Evolutionary conservation across 306 rosid genomes (phyloP).

Genomic region (Ormosia semicastrata): DNA sequence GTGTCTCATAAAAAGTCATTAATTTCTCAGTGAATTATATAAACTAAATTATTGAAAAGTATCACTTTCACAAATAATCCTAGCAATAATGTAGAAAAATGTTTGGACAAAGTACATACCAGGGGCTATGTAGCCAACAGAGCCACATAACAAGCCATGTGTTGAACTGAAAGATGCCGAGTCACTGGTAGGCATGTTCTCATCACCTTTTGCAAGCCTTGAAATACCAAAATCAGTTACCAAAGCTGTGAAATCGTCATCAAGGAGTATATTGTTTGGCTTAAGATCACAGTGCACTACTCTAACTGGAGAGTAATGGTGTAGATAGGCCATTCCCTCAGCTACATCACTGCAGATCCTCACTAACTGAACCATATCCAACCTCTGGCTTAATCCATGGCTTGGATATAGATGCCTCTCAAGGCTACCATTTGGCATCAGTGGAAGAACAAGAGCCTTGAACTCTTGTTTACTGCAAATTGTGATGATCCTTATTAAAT

Average conservation of each 20-base stretch:
- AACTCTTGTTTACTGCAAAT: slow-evolving; percentile 71
- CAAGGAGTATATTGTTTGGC: slow-evolving; percentile 90
- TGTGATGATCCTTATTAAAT: slow-evolving; percentile 81
- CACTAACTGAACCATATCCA: slow-evolving; percentile 67
- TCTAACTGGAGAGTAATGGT: slow-evolving; percentile 76
- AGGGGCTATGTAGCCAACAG: slow-evolving; percentile 92
- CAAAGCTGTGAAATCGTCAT: slow-evolving; percentile 77
- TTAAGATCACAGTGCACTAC: slow-evolving; percentile 92
- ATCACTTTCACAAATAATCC: neutral
- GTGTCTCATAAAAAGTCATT: neutral
- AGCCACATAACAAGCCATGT: slow-evolving; percentile 76
- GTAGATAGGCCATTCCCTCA: slow-evolving; percentile 85
- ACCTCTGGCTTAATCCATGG: slow-evolving; percentile 39
- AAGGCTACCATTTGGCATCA: slow-evolving; percentile 86
- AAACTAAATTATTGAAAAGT: neutral
- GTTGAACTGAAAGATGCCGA: slow-evolving; percentile 63
- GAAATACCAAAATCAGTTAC: slow-evolving; percentile 94
- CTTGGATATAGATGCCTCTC: slow-evolving; percentile 76
- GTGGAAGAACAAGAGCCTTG: slow-evolving; percentile 89
- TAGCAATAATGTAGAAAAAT: neutral
- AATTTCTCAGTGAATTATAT: neutral
- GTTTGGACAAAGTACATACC: slow-evolving; percentile 48
- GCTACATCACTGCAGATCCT: slow-evolving; percentile 85
- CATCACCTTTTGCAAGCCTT: slow-evolving; percentile 56
- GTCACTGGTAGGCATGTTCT: slow-evolving; percentile 7